These are phyloP conservation scores for Cordia subcordata DNA, from an alignment of 257 asterid species.

Conservation along the genomic window DNA sequence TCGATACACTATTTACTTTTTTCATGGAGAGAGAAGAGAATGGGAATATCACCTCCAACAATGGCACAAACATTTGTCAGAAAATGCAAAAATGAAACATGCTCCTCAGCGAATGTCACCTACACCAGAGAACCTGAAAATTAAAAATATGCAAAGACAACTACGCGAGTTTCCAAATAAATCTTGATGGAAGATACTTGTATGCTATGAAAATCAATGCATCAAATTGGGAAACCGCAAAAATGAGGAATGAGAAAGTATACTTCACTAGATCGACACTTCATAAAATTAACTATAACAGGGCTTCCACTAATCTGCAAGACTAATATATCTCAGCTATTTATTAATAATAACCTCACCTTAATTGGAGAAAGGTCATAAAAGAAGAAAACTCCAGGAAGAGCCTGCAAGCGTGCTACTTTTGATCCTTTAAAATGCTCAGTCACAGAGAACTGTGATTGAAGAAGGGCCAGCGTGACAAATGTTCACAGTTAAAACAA, in stretches of 20 bases:
- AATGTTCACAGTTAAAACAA: neutral
- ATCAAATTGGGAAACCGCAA: too few relatives aligned
- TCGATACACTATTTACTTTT: too few relatives aligned
- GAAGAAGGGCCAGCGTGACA: slow-evolving; percentile 23
- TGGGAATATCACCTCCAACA: slow-evolving; percentile 60
- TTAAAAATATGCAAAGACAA: too few relatives aligned
- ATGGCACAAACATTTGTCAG: slow-evolving; percentile 93
- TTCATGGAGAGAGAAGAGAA: too few relatives aligned
- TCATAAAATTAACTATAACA: neutral
- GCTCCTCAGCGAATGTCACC: slow-evolving; percentile 85
- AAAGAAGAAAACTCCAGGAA: slow-evolving; percentile 91
- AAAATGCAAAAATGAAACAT: slow-evolving; percentile 80
- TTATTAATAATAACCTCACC: slow-evolving; percentile 31
- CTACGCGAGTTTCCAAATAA: too few relatives aligned
- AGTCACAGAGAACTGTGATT: slow-evolving; percentile 88
- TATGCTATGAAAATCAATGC: neutral
- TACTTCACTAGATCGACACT: too few relatives aligned
- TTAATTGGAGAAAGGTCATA: slow-evolving; percentile 96
- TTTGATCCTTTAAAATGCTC: slow-evolving; percentile 83
- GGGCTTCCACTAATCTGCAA: neutral
- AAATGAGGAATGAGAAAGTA: too few relatives aligned
- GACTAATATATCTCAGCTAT: neutral
- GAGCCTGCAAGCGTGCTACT: slow-evolving; percentile 57
- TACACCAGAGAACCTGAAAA: slow-evolving; percentile 20
- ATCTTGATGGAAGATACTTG: too few relatives aligned